Conservation (phyloP, 306 rosid species). For the Vachellia collinsii region DNA sequence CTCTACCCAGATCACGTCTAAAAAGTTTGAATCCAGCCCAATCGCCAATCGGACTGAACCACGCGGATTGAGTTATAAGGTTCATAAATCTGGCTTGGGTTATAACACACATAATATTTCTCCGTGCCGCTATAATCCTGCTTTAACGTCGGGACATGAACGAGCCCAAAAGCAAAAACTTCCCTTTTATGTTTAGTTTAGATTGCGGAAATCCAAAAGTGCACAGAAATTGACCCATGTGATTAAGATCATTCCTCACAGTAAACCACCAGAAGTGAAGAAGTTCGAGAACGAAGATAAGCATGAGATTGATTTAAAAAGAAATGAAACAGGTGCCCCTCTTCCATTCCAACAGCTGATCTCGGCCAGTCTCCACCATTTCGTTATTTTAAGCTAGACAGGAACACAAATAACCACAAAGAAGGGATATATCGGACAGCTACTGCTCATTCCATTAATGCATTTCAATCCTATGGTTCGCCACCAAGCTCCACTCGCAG, state of each 20-base stretch:
- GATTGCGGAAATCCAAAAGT: neutral
- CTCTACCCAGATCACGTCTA: neutral
- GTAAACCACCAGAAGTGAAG: constrained; percentile 9
- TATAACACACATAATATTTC: neutral
- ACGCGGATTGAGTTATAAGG: neutral
- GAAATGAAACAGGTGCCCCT: constrained; percentile 18
- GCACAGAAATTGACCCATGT: constrained; percentile 8
- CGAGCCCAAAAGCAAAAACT: neutral
- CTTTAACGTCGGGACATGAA: neutral
- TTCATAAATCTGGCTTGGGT: neutral
- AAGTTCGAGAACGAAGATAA: neutral
- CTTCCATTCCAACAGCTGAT: constrained; percentile 34
- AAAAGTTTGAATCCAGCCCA: neutral
- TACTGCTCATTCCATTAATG: constrained; percentile 27
- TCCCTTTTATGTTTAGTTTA: neutral
- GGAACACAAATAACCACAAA: constrained; percentile 39
- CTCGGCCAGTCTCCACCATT: constrained; percentile 29
- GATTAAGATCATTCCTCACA: constrained; percentile 24
- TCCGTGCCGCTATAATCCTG: neutral
- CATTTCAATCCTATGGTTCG: constrained; percentile 59
- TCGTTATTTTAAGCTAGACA: constrained; percentile 48
- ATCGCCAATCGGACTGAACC: neutral
- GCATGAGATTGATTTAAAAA: neutral
- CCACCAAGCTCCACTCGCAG: constrained; percentile 92
- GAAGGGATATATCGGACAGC: constrained; percentile 41